Evolutionary conservation across 345 rosid species (phyloP).

Genomic region (Gossypium herbaceum): DNA sequence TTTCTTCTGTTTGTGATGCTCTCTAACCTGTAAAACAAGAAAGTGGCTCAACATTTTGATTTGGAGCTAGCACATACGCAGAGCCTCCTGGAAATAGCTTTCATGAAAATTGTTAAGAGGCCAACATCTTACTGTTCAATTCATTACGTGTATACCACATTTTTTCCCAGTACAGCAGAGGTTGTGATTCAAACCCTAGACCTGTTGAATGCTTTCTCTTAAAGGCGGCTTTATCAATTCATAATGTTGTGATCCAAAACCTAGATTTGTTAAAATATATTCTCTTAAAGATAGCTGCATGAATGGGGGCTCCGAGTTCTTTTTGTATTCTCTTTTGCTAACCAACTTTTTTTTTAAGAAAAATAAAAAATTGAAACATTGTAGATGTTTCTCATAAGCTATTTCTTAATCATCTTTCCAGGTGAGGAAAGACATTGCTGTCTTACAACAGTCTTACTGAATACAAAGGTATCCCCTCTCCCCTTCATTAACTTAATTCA

Average conservation of each 20-base stretch:
- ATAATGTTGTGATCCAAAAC: background rate
- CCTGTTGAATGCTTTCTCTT: background rate
- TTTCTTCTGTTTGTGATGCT: background rate
- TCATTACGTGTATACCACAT: background rate
- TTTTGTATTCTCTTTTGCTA: background rate
- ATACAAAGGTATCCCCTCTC: slow-evolving; percentile 35
- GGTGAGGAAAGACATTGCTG: slow-evolving; percentile 38
- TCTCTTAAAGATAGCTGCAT: background rate
- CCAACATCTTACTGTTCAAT: background rate
- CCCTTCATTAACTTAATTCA: background rate
- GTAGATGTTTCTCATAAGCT: background rate
- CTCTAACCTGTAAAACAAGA: background rate
- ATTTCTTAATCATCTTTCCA: slow-evolving; percentile 13
- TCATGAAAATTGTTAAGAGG: background rate
- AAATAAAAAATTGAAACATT: too few relatives aligned
- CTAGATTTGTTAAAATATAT: background rate
- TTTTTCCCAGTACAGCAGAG: background rate
- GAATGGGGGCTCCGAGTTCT: background rate
- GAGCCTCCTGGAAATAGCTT: background rate
- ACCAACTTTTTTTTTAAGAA: background rate
- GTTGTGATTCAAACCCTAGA: background rate
- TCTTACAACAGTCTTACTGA: slow-evolving; percentile 39
- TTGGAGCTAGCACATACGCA: background rate
- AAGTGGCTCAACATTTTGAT: background rate
- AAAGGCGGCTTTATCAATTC: background rate